Base-by-base conservation (phyloP, 1,139 yeast species). In the Lodderomyces beijingensis region DNA sequence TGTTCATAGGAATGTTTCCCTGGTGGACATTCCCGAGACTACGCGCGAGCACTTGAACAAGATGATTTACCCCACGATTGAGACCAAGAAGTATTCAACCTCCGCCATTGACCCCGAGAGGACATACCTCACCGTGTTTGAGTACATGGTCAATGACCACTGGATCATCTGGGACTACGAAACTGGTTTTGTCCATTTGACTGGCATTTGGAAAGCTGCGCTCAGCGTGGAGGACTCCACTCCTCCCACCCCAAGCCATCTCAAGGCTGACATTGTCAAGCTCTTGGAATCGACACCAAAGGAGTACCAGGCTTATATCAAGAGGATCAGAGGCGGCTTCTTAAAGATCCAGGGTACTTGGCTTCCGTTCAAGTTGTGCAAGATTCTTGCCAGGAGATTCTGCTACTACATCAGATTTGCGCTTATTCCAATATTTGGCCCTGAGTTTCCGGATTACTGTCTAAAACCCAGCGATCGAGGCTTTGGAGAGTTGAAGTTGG, bases 271-370 rank as follows among this genome's bases (percentile, higher is more conserved):
- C 57, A 83, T 85, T 31, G 86, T 80, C 36, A 79, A 79, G 53
- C 61, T 84, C 29, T 63, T 84, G 27, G 93, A 84, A 51, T 76
- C 80, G 34, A 78, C 83, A 18, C 93, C 88, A 4, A 81, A 74
- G 47, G 59, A 72, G 44, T 76, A 74, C 54, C 86, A 79, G 25
- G 63, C 62, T 19, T 74, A 74, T 27, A 75, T 87, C 35, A 76
- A 78, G 45, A 70, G 96, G 31, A 87, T 88, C 14, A 65, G 96
- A 36, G 97, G 97, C 28, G 97, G 96, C 3, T 86, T 79, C 49
- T 70, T 89, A 45, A 88, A 87, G 63, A 86, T 89, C 46, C 97
- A 89, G 60, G 97, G 97, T 2, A 87, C 96, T 4, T 89, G 96
- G 96, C 61, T 88, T 27, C 94, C 96, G 2, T 82, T 62, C 51